These are phyloP conservation scores for Pilatotrama ljubarskyi DNA, from an alignment of 768 basidiomycete species.

Conservation along the genomic window DNA sequence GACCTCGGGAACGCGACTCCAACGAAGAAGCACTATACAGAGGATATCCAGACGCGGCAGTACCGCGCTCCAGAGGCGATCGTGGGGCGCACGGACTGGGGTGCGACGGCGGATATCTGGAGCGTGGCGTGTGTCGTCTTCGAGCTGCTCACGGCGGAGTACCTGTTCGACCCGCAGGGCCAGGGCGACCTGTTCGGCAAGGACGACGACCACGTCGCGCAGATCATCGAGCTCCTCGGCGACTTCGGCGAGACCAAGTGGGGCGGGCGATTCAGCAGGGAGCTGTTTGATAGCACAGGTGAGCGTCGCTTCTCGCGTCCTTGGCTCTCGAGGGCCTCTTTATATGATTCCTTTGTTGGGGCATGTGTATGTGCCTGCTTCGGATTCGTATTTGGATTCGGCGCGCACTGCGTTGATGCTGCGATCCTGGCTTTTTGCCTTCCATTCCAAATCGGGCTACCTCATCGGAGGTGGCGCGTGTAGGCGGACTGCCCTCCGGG, in stretches of 20 bases:
- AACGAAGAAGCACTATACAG: constrained; percentile 86
- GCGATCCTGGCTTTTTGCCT: not conserved
- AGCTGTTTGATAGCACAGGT: constrained; percentile 80
- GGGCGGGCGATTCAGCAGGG: constrained; percentile 81
- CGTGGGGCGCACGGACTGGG: constrained; percentile 85
- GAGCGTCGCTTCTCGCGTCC: constrained; percentile 25
- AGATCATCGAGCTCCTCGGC: constrained; percentile 89
- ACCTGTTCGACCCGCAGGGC: constrained; percentile 86
- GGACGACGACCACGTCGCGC: constrained; percentile 95
- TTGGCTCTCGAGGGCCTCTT: not conserved
- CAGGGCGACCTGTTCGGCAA: constrained; percentile 82
- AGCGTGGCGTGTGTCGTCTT: constrained; percentile 89
- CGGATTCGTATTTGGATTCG: not conserved
- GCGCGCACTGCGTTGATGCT: not conserved
- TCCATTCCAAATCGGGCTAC: constrained; percentile 4
- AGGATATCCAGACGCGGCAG: constrained; percentile 96
- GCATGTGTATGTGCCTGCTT: not conserved
- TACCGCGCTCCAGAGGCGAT: constrained; percentile 96
- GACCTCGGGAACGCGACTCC: constrained; percentile 95
- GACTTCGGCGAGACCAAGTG: constrained; percentile 77
- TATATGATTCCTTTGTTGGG: constrained; percentile 7
- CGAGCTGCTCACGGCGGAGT: constrained; percentile 89
- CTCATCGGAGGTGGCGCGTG: constrained; percentile 3
- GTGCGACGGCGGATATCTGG: constrained; percentile 85
- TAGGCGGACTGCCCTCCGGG: not conserved